These are phyloP conservation scores for Penicillium cinerascens DNA, from an alignment of 495 filamentous ascomycete species.

Conservation along the genomic window DNA sequence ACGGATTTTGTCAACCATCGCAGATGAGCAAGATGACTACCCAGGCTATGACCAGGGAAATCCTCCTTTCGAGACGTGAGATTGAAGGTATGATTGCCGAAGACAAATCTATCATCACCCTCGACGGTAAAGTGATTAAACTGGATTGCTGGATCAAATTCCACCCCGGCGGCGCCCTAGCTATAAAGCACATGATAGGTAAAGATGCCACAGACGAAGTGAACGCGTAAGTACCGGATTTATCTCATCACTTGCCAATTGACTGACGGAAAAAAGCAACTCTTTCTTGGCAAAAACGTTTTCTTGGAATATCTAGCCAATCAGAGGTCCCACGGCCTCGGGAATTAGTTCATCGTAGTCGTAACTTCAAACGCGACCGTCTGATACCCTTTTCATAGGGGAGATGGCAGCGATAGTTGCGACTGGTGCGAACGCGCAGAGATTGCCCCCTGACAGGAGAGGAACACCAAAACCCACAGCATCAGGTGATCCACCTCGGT, in stretches of 20 bases:
- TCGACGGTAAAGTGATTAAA: constrained; percentile 76
- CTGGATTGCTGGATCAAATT: constrained; percentile 83
- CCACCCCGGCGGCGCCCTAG: constrained; percentile 89
- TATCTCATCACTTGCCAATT: background rate
- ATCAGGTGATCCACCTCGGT: too few species aligned
- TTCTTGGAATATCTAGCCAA: constrained; percentile 16
- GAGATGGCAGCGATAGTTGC: constrained; percentile 4
- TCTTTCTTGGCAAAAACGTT: constrained; percentile 15
- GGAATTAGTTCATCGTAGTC: constrained; percentile 14
- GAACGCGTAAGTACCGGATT: constrained; percentile 63
- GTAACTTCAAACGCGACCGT: constrained; percentile 11
- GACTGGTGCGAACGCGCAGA: too few species aligned
- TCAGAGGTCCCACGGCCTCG: constrained; percentile 8
- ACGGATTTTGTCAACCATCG: background rate
- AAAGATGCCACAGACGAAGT: constrained; percentile 96
- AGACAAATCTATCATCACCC: constrained; percentile 73
- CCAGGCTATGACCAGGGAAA: constrained; percentile 34
- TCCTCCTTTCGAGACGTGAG: constrained; percentile 58
- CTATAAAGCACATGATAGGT: constrained; percentile 93
- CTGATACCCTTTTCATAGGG: constrained; percentile 6
- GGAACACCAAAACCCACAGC: too few species aligned
- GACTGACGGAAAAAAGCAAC: constrained; percentile 43
- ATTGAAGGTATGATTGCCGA: constrained; percentile 86
- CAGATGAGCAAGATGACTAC: constrained; percentile 3
- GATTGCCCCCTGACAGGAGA: too few species aligned